phyloP scores from a whole-genome alignment of 2,329 filamentous ascomycete species.

The Furcasterigmium sp. region DNA sequence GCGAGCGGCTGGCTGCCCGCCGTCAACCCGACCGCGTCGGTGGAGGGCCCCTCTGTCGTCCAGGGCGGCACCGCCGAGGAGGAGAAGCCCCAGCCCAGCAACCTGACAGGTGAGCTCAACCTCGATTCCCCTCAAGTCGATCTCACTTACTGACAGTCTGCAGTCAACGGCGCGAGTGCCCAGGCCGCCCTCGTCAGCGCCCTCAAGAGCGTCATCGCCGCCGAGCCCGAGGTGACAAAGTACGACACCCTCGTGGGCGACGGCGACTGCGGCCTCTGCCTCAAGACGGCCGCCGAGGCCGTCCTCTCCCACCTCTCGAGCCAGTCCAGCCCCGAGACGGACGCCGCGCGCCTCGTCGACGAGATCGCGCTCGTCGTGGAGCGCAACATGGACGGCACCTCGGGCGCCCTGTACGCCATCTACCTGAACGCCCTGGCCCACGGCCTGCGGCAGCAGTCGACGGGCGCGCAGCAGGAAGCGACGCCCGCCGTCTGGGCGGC shows the following conservation, averaged over 20 bases:
- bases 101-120: neutral
- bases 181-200: slow-evolving; percentile 6
- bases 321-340: slow-evolving; percentile 37
- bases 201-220: slow-evolving; percentile 29
- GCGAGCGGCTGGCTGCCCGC: slow-evolving; percentile 54
- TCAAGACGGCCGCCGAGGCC: slow-evolving; percentile 46
- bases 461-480: slow-evolving; percentile 21
- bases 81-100: slow-evolving; percentile 1
- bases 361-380: slow-evolving; percentile 46
- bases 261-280: slow-evolving; percentile 26
- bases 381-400: slow-evolving; percentile 68
- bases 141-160: neutral
- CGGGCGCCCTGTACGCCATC: slow-evolving; percentile 71
- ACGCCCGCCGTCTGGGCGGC: slow-evolving; percentile 36
- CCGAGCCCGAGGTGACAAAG: slow-evolving; percentile 22
- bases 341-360: slow-evolving; percentile 29
- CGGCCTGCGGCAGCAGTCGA: slow-evolving; percentile 39
- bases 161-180: slow-evolving; percentile 5
- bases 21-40: neutral
- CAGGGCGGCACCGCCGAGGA: neutral
- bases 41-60: neutral
- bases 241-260: slow-evolving; percentile 26
- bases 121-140: neutral
- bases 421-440: slow-evolving; percentile 65
- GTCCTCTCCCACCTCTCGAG: slow-evolving; percentile 47